Percentiles rank a stretch among this genome's conserved stretches.
phyloP scores from a whole-genome alignment of 495 filamentous ascomycete species.

The Aspergillus sclerotioniger region DNA sequence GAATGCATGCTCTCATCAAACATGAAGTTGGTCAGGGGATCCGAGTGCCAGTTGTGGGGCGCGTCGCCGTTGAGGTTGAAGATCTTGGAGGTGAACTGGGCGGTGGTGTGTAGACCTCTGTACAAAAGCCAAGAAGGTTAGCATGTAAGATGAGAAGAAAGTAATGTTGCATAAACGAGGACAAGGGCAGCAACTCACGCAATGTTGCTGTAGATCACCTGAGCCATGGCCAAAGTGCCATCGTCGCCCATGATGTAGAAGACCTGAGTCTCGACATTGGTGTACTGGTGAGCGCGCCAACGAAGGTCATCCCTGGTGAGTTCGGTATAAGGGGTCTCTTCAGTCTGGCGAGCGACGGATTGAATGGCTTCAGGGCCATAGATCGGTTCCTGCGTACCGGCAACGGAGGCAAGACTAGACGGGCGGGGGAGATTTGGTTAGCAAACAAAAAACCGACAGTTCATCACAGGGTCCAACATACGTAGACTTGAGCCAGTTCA shows the following conservation, averaged over 20 bases:
- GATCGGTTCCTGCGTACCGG: constrained; percentile 93
- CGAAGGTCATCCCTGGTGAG: constrained; percentile 71
- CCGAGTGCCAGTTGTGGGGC: constrained; percentile 75
- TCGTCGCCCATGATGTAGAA: constrained; percentile 86
- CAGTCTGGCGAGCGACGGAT: constrained; percentile 76
- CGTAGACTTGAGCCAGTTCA: constrained; percentile 76
- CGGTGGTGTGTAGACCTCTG: constrained; percentile 85
- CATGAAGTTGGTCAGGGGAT: constrained; percentile 67
- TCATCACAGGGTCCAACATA: constrained; percentile 34
- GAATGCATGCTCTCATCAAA: constrained; percentile 80
- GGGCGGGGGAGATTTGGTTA: constrained; percentile 20
- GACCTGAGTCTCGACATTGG: constrained; percentile 91
- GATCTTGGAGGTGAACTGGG: constrained; percentile 88
- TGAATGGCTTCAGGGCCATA: constrained; percentile 89
- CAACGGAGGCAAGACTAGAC: constrained; percentile 79
- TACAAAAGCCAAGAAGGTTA: not conserved
- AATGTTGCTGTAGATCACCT: constrained; percentile 98
- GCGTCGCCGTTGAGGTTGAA: constrained; percentile 71
- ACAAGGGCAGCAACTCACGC: constrained; percentile 58
- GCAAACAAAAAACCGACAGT: constrained; percentile 10
- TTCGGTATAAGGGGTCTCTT: constrained; percentile 76
- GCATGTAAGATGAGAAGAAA: constrained; percentile 10
- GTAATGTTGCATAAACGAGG: not conserved
- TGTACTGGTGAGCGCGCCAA: constrained; percentile 79
- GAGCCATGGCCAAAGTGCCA: constrained; percentile 73